Base-by-base conservation (phyloP, 371 early-diverging fungal genomes). In the Apophysomyces trapeziformis region DNA sequence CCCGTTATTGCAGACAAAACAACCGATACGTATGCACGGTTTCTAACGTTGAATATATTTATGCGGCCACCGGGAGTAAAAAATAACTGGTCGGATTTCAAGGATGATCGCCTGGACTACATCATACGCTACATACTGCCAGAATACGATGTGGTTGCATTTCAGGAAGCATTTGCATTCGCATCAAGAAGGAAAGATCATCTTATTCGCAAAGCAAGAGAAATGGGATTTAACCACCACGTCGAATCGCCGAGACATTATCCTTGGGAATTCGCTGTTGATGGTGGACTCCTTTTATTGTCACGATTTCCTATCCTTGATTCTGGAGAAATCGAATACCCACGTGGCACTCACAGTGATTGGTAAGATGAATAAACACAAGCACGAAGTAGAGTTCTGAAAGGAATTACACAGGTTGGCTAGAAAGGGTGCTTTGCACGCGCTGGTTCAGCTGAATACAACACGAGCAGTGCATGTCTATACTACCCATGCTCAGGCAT, bases 161-260 rank as follows among this genome's bases (percentile, higher is more conserved):
- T 96, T 58, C 94, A 96, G 74, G 96, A 96, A 71, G 85, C 92
- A 60, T 96, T 92, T 79, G 87, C 89, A 13, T 93, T 85, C 71
- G 91, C 90, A 2, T 78, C 80, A 37, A 70, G 83, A 36, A 77
- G 96, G 1, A 78, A 82, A 13, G 76, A 79, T 39, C 64, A 72
- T 16, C 69, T 95, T 12, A 54, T 90, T 13, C 66, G 64, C 0
- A 81, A 77, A n/a, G 95, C 95, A 8, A 77, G 84, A 50, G 70
- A 85, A 41, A 63, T 77, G 11, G 96, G 95, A 5, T 89, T 92
- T 60, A 73, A 77, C 38, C 87, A 85, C 66, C 80, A 79, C 50
- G 74, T 85, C 4, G 74, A 79, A 11, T 84, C 85, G 6, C 82
- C 87, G 32, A 70, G 86, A 7, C 87, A 87, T 62, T 84, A 83